These are phyloP conservation scores for Daldinia childiae DNA, from an alignment of 495 filamentous ascomycete genomes.

Conservation along the genomic window DNA sequence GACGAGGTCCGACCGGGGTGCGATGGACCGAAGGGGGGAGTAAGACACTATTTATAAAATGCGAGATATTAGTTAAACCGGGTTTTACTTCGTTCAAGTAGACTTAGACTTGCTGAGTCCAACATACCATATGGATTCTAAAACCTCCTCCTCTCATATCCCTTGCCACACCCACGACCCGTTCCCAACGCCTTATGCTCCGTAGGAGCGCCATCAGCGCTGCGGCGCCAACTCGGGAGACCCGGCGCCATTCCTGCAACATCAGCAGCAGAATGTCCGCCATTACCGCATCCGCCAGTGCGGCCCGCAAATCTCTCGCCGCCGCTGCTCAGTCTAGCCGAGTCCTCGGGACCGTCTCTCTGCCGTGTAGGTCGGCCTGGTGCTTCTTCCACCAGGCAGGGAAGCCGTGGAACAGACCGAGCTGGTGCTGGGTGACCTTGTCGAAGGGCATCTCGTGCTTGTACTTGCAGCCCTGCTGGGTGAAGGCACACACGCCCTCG, in stretches of 20 bases:
- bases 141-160: background rate
- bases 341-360: conserved; percentile 28
- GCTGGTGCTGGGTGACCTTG: conserved; percentile 61
- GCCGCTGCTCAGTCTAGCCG: conserved; percentile 5
- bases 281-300: background rate
- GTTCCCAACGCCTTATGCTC: conserved; percentile 25
- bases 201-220: background rate
- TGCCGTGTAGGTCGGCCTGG: conserved; percentile 54
- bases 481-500: conserved; percentile 83
- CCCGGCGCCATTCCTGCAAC: background rate
- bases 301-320: conserved; percentile 8
- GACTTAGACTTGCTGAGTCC: background rate
- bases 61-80: conserved; percentile 1
- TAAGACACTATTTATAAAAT: conserved; percentile 16
- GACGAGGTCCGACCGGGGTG: conserved; percentile 20
- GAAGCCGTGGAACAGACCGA: conserved; percentile 68
- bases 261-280: background rate
- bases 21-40: conserved; percentile 41
- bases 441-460: conserved; percentile 87
- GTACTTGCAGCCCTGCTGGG: conserved; percentile 84
- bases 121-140: background rate
- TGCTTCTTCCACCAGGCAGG: conserved; percentile 63
- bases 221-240: conserved; percentile 27
- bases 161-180: conserved; percentile 1
- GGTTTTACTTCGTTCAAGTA: too few species aligned